Base-by-base conservation (phyloP, 805 yeast genomes). In the Lachancea kluyveri region DNA sequence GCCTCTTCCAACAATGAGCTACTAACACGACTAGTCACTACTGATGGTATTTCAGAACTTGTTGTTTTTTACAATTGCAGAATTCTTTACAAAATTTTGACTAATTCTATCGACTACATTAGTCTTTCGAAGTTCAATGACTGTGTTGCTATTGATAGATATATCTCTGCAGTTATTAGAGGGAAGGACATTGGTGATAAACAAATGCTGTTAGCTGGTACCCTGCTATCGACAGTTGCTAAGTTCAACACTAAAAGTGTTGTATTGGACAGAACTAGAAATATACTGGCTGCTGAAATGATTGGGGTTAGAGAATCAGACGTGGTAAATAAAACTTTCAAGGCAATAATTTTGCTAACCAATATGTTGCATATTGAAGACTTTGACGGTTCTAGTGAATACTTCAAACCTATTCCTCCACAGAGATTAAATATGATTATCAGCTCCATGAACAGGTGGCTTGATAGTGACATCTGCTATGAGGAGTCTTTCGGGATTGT, bases 391-490 rank as follows among this genome's bases (percentile, higher is more conserved):
- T 34, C 1, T 17, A 17, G 13, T 2, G 24, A 18, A 7, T n/a
- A 21, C n/a, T 59, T 56, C 26, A 56, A 51, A n/a, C 64, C 76
- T 2, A 57, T 82, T 16, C 79, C 84, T 5, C 64, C 70, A 3
- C 87, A 77, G 46, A 68, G 92, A 43, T 59, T 79, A 23, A 69
- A 65, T 25, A 73, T 81, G 84, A 56, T 79, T 6, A 39, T 83
- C 12, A 68, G 64, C 24, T 67, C 71, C 4, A 41, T 86, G 1
- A 48, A 54, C 4, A 57, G 57, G 12, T 79, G 88, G 84, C 43
- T 79, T 14, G 81, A 76, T 15, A 66, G 77, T 10, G 85, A 74
- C 13, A 43, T 68, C 30, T 74, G 80, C 1, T 79, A 72, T 50
- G 85, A 77, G 12, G 54, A 60, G 0, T 67, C 59, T 5, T 84